Evolutionary conservation across 139 green algal genomes (phyloP).

Genomic region (Limnomonas spitsbergensis): DNA sequence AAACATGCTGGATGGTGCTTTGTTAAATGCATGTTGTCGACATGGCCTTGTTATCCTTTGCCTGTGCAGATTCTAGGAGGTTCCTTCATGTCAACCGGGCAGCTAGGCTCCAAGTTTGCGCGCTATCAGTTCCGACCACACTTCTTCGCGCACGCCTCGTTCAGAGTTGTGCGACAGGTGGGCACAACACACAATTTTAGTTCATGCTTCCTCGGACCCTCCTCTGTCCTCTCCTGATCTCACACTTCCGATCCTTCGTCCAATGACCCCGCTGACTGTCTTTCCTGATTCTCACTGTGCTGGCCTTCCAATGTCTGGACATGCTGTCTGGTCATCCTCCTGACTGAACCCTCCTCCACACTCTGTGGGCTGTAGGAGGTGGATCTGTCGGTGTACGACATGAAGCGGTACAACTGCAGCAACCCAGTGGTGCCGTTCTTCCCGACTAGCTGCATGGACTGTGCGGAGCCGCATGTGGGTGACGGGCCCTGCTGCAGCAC

Average conservation of each 20-base stretch:
- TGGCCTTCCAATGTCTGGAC: too few relatives aligned
- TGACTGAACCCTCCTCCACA: too few relatives aligned
- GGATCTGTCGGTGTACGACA: constrained; percentile 21
- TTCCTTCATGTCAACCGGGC: constrained; percentile 73
- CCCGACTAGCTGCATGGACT: constrained; percentile 69
- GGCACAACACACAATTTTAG: constrained; percentile 3
- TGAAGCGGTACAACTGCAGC: constrained; percentile 6
- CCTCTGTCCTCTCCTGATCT: background rate
- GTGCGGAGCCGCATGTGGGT: constrained; percentile 53
- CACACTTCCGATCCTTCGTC: background rate
- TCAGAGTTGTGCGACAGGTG: constrained; percentile 44
- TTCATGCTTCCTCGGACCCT: background rate
- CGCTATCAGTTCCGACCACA: constrained; percentile 80
- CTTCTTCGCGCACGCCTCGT: constrained; percentile 75
- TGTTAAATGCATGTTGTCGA: too few relatives aligned
- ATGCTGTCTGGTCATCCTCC: too few relatives aligned
- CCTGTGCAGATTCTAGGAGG: constrained; percentile 71
- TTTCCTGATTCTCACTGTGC: background rate
- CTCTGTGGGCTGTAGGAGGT: too few relatives aligned
- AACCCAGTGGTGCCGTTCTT: constrained; percentile 45
- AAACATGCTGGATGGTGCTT: background rate
- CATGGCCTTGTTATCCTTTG: constrained; percentile 7
- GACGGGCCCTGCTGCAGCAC: constrained; percentile 59
- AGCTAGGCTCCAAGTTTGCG: constrained; percentile 68
- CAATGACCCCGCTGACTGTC: background rate